Evolutionary conservation across 441 rosid genomes (phyloP).

Genomic region (Eugenia klotzschiana): DNA sequence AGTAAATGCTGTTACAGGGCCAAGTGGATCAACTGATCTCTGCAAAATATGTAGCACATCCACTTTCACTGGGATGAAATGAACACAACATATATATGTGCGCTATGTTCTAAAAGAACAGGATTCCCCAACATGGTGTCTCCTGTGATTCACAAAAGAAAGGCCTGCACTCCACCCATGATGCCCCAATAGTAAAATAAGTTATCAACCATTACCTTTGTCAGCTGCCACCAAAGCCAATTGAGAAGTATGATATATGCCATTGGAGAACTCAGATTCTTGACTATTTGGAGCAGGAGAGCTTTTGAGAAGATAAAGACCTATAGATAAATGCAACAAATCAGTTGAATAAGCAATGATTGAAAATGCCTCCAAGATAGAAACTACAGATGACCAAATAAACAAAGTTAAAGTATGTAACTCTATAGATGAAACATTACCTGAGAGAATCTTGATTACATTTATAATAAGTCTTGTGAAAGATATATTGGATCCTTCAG

Average conservation of each 20-base stretch:
- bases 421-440: conserved; percentile 16
- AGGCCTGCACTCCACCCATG: background rate
- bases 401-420: background rate
- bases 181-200: background rate
- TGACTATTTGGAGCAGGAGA: conserved; percentile 12
- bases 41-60: background rate
- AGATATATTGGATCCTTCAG: conserved; percentile 28
- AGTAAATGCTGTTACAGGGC: background rate
- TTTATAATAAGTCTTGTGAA: conserved; percentile 45
- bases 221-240: conserved; percentile 18
- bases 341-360: background rate
- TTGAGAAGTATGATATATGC: conserved; percentile 17
- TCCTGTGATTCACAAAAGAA: background rate
- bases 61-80: background rate
- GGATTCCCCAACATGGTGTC: background rate
- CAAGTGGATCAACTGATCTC: background rate
- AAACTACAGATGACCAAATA: background rate
- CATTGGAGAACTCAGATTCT: conserved; percentile 23
- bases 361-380: background rate
- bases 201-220: conserved; percentile 31
- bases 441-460: conserved; percentile 64
- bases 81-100: background rate
- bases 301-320: conserved; percentile 28
- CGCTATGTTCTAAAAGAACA: background rate
- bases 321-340: conserved; percentile 16